Percentiles rank a stretch among this genome's conserved stretches.
Evolutionary conservation across 495 filamentous ascomycete genomes (phyloP).

Genomic region (Apodospora peruviana): DNA sequence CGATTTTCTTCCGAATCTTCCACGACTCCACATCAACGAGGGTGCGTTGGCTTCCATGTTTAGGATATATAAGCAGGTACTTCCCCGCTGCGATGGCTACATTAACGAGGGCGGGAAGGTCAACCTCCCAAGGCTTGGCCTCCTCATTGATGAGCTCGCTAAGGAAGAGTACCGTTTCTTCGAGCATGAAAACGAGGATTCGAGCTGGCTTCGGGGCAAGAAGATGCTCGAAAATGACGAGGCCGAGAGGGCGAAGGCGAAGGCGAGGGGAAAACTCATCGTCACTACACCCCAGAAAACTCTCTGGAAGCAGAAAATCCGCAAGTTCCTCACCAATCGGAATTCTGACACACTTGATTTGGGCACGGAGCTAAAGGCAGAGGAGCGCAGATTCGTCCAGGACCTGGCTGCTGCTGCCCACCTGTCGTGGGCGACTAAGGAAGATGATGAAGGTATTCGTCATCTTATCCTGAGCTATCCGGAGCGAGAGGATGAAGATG

Average conservation of each 20-base stretch:
- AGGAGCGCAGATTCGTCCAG: constrained; percentile 87
- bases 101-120: constrained; percentile 94
- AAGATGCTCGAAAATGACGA: constrained; percentile 51
- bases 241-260: constrained; percentile 40
- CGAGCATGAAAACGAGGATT: constrained; percentile 81
- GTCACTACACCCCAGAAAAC: constrained; percentile 77
- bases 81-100: constrained; percentile 87
- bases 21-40: constrained; percentile 97
- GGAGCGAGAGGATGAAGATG: constrained; percentile 42
- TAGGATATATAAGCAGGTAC: constrained; percentile 84
- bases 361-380: constrained; percentile 66
- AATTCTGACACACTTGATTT: constrained; percentile 57
- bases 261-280: constrained; percentile 59
- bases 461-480: constrained; percentile 71
- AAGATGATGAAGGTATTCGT: constrained; percentile 71
- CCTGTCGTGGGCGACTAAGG: constrained; percentile 73
- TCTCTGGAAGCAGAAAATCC: constrained; percentile 69
- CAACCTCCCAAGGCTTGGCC: constrained; percentile 69
- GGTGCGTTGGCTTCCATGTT: constrained; percentile 96
- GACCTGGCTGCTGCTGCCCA: constrained; percentile 78
- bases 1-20: constrained; percentile 96
- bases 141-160: constrained; percentile 73
- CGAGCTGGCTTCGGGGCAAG: constrained; percentile 87
- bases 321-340: constrained; percentile 69
- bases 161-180: constrained; percentile 87